Base-by-base conservation (phyloP, 2,329 filamentous ascomycete genomes). In the Penicillium crustosum region DNA sequence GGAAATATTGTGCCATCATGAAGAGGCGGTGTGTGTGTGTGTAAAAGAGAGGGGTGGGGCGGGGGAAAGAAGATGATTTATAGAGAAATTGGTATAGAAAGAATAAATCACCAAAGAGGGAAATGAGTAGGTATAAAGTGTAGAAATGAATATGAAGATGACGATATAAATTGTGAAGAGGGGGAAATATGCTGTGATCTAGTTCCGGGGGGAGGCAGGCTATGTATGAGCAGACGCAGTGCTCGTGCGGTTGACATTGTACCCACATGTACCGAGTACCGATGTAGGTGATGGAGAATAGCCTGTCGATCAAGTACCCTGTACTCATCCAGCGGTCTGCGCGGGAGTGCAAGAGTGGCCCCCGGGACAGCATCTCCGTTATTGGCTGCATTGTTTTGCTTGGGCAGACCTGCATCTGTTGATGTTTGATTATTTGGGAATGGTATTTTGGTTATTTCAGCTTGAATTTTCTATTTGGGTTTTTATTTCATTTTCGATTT, bases 361-460 rank as follows among this genome's bases (percentile, higher is more conserved):
- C 53, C 42, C 50, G 38, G 33, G 9, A n/a, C 48, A 35, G 17
- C 21, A 19, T 53, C 35, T 52, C 51, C 49, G 41, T 53, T 50
- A 66, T 64, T 63, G 70, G 61, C 93, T 93, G 81, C 92, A 89
- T 82, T 89, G 90, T 89, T 96, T 96, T 49, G 83, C 91, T 66
- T 65, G 63, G 63, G 63, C 63, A 65, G 58, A 61, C 61, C 50
- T 65, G 63, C 63, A 62, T 59, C 17, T 35, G 45, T 44, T 45
- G 45, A 49, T 53, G 49, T 57, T 57, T 53, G 54, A 48, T 42
- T 53, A 44, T 55, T 53, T 49, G 39, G 39, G 38, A 33, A 33
- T 25, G 23, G 48, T 36, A 39, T 39, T 51, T 43, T 42, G 36
- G 31, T 42, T 31, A 25, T 48, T 48, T 48, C 21, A 15, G 19